Evolutionary conservation across 1,284 basidiomycete genomes (phyloP), one percentile per base, ranked within the genome.

Genomic region (Trichosporon ovoides): DNA sequence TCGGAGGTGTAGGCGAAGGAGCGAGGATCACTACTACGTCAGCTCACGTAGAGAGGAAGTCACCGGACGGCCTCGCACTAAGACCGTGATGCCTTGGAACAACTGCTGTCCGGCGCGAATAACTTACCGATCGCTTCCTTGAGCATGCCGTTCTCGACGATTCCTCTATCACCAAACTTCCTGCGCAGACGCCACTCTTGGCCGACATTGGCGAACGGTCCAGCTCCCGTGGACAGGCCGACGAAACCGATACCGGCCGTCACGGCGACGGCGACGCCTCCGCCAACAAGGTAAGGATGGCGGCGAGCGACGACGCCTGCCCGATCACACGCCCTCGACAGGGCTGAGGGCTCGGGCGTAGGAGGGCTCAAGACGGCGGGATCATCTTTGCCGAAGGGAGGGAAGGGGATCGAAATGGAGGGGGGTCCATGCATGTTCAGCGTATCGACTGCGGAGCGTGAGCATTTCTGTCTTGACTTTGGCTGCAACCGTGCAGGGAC

Each of bases 321-420:
- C 18, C 63, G 50, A 35, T 57, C 63, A n/a, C 55, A 59, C 0
- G 59, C 50, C 37, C 16, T 46, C 33, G 59, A 35, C 38, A 57
- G 12, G 49, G 53, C 20, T 38, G 61, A 57, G 1, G 67, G 57
- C 18, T 65, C 62, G 2, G 70, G 65, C 4, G 70, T 64, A 9
- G 72, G 71, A 0, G 71, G 72, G 3, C 66, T 69, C 11, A 69
- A 59, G 3, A 66, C 65, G 9, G 68, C 61, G 1, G 69, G 66
- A 14, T 60, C 38, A 38, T 71, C 65, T 53, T 72, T 71, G 19
- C 55, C 57, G 62, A 76, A 76, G 2, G 73, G 74, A 5, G 73
- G 75, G 61, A 76, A 73, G 2, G 76, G 74, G 43, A 75, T 73
- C 7, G 73, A 73, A 65, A 76, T 72, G 36, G 69, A 71, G 7